Evolutionary conservation across 768 basidiomycete genomes (phyloP), one percentile per base, ranked within the genome.

Genomic region (Russula olivacea): DNA sequence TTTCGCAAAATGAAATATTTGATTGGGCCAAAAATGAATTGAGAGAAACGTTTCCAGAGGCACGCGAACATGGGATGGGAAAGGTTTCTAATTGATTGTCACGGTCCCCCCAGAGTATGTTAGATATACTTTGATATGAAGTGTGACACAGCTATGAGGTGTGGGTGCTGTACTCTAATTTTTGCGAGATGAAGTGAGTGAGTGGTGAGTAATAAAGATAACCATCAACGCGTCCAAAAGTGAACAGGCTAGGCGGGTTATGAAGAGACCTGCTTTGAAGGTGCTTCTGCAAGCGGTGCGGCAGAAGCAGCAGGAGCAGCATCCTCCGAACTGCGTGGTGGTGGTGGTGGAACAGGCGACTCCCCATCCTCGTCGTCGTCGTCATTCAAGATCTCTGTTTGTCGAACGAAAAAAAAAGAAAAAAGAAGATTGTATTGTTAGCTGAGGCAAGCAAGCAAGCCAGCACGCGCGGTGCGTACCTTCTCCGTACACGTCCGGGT

Each of bases 401-500:
- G n/a, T n/a, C n/a, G n/a, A n/a, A n/a, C n/a, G n/a, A n/a, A n/a
- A n/a, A n/a, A n/a, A n/a, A n/a, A n/a, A n/a, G 19, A 21, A 36
- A 34, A 21, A 32, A 8, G 7, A 17, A 28, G 28, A 28, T 28
- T 28, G 3, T 3, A 10, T 30, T 2, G 49, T 41, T n/a, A 2
- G 30, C 28, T 53, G 34, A 51, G 53, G 32, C 0, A 51, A 17
- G 17, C 3, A 3, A 43, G 12, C 36, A 12, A 15, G 4, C 68
- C 67, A 58, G 51, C 32, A 21, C 57, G 5, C 45, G 19, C 19
- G 11, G 30, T 8, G 74, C 90, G 65, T 75, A 94, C 94, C 94
- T 67, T 93, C 91, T 17, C 87, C 92, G 73, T 98, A 98, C n/a
- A 93, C 80, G 28, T 98, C 95, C 0, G 96, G 96, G 74, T 98